Evolutionary conservation across 371 early-diverging fungal species (phyloP), one percentile per base, ranked within the genome.

Genomic region (Chytridiales sp.): DNA sequence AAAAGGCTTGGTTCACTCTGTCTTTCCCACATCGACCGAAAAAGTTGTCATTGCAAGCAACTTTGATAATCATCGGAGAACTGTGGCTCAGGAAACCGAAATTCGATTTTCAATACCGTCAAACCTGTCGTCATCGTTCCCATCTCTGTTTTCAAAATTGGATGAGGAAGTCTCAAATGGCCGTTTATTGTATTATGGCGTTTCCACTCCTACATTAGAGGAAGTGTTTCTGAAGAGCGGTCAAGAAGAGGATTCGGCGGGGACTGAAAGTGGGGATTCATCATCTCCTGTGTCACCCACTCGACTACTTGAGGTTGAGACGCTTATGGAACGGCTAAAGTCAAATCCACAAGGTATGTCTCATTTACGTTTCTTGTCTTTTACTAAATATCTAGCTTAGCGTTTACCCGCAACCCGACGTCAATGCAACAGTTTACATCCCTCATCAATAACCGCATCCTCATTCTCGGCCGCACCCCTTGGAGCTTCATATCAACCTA

Each of bases 131-230:
- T 13, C 47, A 4, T 35, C 35, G 32, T 52, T 53, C 24, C 54
- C 59, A 21, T 21, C 41, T 47, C 55, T 53, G 21, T 59, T 59
- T 19, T 36, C n/a, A 6, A 17, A 31, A 13, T 47, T 60, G 54
- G 66, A 66, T 31, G 24, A 47, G 31, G 50, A 50, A 22, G 47
- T 36, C n/a, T 19, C 15, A 22, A 30, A 26, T 24, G 60, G 54
- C 5, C 36, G n/a, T 3, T 24, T 55, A 4, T 29, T 55, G 34
- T 56, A 62, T 26, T 26, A 35, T 75, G 63, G 67, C 74, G 42
- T 72, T 65, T 54, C 67, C 67, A 26, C 79, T 80, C 68, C 82
- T 75, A 43, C 58, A 8, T 31, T 67, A 38, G 67, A 67, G 54
- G 62, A 67, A 39, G 67, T 67, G 17, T 67, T 67, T 58, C 61